Evolutionary conservation across 176 grass and related monocot genomes (phyloP).

Genomic region (Carex scoparia): DNA sequence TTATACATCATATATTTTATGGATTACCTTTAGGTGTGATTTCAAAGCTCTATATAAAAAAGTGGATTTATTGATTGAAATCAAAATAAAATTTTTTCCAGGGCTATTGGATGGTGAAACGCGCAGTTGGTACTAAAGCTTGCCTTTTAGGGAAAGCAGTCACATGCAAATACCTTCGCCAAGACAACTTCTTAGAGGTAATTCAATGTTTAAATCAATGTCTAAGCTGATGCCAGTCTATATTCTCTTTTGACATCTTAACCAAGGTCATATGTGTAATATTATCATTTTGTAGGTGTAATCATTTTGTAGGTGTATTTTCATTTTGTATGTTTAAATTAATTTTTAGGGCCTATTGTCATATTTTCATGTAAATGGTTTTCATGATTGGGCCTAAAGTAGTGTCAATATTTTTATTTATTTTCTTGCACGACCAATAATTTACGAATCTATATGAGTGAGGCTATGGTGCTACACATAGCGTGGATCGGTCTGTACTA

Average conservation of each 20-base stretch:
- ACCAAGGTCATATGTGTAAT: neutral
- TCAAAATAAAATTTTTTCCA: slow-evolving; percentile 15
- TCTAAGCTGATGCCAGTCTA: neutral
- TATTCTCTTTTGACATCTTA: neutral
- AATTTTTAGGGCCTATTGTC: neutral
- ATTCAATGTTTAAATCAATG: neutral
- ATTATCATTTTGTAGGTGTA: neutral
- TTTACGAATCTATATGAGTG: slow-evolving; percentile 8
- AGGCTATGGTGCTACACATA: too few species aligned
- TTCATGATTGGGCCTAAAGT: neutral
- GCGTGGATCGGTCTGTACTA: too few species aligned
- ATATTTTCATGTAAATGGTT: neutral
- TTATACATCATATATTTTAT: neutral
- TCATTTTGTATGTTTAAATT: slow-evolving; percentile 9
- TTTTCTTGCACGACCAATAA: neutral
- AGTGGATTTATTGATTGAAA: neutral
- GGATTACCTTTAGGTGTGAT: neutral
- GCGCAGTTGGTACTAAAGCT: slow-evolving; percentile 94
- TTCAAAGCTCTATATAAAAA: neutral
- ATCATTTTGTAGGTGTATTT: neutral
- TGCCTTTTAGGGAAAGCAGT: slow-evolving; percentile 97
- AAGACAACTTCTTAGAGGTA: slow-evolving; percentile 98
- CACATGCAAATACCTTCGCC: slow-evolving; percentile 81
- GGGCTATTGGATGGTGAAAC: slow-evolving; percentile 99
- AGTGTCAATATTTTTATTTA: neutral